Conservation (phyloP, 768 basidiomycete species). For the Pleurotus citrinopileatus region DNA sequence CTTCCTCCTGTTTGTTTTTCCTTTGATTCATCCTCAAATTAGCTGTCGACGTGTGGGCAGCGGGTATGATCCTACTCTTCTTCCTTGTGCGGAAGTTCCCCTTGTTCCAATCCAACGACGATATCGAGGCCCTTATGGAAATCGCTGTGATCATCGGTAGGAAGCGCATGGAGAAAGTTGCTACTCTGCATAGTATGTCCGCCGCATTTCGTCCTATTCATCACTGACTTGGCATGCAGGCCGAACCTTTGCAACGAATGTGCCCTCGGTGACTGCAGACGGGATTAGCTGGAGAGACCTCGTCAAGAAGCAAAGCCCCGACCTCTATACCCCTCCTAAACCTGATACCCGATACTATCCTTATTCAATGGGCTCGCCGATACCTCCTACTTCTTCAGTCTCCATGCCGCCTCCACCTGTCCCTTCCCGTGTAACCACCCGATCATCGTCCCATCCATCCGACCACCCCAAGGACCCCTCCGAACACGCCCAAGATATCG, state of each 20-base stretch:
- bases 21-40: slow-evolving; percentile 12
- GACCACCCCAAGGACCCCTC: slow-evolving; percentile 23
- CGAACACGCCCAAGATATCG: slow-evolving; percentile 54
- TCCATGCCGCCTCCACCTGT: slow-evolving; percentile 16
- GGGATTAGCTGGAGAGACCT: slow-evolving; percentile 73
- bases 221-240: slow-evolving; percentile 43
- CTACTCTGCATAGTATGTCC: slow-evolving; percentile 77
- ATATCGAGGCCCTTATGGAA: slow-evolving; percentile 95
- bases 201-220: neutral
- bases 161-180: slow-evolving; percentile 78
- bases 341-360: slow-evolving; percentile 57
- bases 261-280: slow-evolving; percentile 69
- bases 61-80: slow-evolving; percentile 88
- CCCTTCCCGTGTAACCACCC: slow-evolving; percentile 9
- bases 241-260: slow-evolving; percentile 86
- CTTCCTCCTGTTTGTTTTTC: neutral
- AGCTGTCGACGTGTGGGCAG: slow-evolving; percentile 98
- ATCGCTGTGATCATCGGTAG: slow-evolving; percentile 85
- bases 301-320: slow-evolving; percentile 76
- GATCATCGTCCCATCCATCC: slow-evolving; percentile 15
- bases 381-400: slow-evolving; percentile 15
- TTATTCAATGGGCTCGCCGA: slow-evolving; percentile 23
- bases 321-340: slow-evolving; percentile 48
- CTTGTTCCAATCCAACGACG: slow-evolving; percentile 89
- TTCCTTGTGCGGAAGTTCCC: slow-evolving; percentile 93